Evolutionary conservation across 1,139 yeast species (phyloP).

Genomic region (Magnusiomyces fungicola): DNA sequence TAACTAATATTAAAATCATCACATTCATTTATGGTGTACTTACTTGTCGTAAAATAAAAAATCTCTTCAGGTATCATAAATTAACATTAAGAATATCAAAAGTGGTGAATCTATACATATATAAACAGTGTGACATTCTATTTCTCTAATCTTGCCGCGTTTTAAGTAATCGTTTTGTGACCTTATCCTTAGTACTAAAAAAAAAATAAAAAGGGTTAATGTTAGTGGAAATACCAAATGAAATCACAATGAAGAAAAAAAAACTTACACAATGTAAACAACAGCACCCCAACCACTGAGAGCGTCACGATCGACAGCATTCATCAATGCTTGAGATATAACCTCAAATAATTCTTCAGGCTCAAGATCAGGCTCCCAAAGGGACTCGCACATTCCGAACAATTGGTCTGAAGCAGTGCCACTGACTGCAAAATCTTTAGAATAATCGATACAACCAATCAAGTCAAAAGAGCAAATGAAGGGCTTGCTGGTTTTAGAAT

Average conservation of each 20-base stretch:
- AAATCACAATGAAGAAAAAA: not conserved
- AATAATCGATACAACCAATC: slow-evolving; percentile 93
- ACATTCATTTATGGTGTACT: no score
- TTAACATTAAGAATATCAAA: no score
- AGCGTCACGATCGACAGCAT: slow-evolving; percentile 97
- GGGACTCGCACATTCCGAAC: slow-evolving; percentile 98
- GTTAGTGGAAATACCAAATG: not conserved
- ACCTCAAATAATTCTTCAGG: slow-evolving; percentile 97
- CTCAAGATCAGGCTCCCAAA: slow-evolving; percentile 86
- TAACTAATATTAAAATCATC: no score
- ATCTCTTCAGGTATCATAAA: no score
- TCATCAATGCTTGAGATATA: slow-evolving; percentile 84
- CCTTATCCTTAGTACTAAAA: slow-evolving; percentile 69
- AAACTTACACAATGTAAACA: slow-evolving; percentile 58
- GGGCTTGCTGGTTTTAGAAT: slow-evolving; percentile 73
- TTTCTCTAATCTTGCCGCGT: slow-evolving; percentile 86
- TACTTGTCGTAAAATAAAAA: no score
- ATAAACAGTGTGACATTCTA: not conserved
- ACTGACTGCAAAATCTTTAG: slow-evolving; percentile 91
- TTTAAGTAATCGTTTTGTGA: slow-evolving; percentile 76
- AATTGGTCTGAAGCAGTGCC: slow-evolving; percentile 96
- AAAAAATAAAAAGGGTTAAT: not conserved
- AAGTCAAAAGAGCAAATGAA: slow-evolving; percentile 93
- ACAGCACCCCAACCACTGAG: slow-evolving; percentile 98
- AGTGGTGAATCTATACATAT: not conserved